Conservation (phyloP, 768 basidiomycete genomes). For the Coprinellus micaceus region DNA sequence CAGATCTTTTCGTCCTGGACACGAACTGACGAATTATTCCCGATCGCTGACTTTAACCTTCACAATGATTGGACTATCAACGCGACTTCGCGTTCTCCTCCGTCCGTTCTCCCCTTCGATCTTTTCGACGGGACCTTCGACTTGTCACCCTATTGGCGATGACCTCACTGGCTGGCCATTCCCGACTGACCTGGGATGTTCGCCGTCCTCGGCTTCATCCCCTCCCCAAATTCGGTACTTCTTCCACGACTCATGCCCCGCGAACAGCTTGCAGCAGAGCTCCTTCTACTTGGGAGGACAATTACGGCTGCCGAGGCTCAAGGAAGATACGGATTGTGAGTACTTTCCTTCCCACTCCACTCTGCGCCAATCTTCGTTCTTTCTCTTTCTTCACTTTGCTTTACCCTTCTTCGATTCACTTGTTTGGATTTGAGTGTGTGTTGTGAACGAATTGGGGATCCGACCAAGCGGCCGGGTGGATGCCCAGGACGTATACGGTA, state of each 20-base stretch:
- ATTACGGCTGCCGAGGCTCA: constrained; percentile 66
- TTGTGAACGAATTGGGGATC: too few relatives aligned
- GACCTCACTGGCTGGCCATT: too few relatives aligned
- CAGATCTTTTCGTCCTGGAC: too few relatives aligned
- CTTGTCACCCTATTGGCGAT: neutral
- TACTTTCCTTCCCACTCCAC: constrained; percentile 22
- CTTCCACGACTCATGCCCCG: constrained; percentile 7
- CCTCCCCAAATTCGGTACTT: neutral
- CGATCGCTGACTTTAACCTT: too few relatives aligned
- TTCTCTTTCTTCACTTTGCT: neutral
- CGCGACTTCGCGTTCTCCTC: constrained; percentile 1
- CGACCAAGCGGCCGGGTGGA: too few relatives aligned
- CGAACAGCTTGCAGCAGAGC: constrained; percentile 73
- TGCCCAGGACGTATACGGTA: too few relatives aligned
- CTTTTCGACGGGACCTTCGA: constrained; percentile 1
- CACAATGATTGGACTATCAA: too few relatives aligned
- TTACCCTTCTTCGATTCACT: neutral
- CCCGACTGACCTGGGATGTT: too few relatives aligned
- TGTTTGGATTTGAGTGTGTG: too few relatives aligned
- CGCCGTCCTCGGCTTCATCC: too few relatives aligned
- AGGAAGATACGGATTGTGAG: constrained; percentile 72
- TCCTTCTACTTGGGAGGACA: constrained; percentile 70
- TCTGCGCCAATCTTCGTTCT: constrained; percentile 15
- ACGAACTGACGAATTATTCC: too few relatives aligned
- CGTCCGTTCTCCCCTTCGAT: constrained; percentile 1